Base-by-base conservation (phyloP, 2,329 filamentous ascomycete species). In the Tolypocladium pustulatum region DNA sequence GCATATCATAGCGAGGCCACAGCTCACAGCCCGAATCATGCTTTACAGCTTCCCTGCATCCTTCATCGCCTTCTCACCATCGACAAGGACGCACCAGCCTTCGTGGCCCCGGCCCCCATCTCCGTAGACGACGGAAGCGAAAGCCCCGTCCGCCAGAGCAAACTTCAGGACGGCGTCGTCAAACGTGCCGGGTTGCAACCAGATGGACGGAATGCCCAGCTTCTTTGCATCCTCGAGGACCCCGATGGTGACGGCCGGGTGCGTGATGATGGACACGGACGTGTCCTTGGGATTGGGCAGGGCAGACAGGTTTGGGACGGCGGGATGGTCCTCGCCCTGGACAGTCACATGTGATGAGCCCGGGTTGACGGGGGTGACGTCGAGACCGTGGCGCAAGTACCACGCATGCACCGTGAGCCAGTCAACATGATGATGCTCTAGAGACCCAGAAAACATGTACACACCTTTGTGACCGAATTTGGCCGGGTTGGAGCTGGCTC, bases 381-480 rank as follows among this genome's bases (percentile, higher is more conserved):
- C 84, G 46, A 97, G 82, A 41, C 80, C 78, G 74, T 91, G 90
- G 38, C 79, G 71, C 58, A 90, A 82, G 73, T 97, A 97, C 93
- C 93, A 97, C 17, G 83, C 83, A 70, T 97, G 90, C 64, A 97
- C 91, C 95, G 68, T 15, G 52, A 36, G 25, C 40, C n/a, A 27
- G 41, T 58, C 57, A 58, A 41, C 27, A 41, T 9, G 38, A 22
- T 7, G 30, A 49, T 32, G 38, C 58, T 37, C 38, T 34, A 6
- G 10, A 20, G 9, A 6, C 3, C 27, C 27, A 4, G 49, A 4
- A 13, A 4, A 13, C 17, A 13, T 40, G 34, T 40, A 68, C 76
- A 59, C 73, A 92, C 91, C 86, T 78, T 91, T 92, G 73, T 96
- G 88, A 30, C 94, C 93, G 69, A 89, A 97, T 73, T 96, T 97